Evolutionary conservation across 805 yeast species (phyloP).

Genomic region (Candida ponderosae): DNA sequence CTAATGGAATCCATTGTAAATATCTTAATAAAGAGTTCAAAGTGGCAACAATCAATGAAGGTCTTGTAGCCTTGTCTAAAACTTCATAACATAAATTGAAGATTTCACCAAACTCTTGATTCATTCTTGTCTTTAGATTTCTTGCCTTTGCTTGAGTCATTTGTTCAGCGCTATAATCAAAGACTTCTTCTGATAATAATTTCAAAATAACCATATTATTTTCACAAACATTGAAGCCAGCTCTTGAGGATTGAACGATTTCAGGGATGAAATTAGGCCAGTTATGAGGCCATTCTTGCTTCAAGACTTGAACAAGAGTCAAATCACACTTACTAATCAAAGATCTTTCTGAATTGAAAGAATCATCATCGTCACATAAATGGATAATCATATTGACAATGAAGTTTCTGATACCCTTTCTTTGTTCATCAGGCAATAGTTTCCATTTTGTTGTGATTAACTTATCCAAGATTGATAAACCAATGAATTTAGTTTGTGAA

Average conservation of each 20-base stretch:
- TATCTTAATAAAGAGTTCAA: conserved; percentile 75
- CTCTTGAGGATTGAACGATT: conserved; percentile 73
- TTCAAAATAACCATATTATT: conserved; percentile 92
- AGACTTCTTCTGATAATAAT: conserved; percentile 89
- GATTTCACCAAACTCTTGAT: conserved; percentile 86
- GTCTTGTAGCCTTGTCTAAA: conserved; percentile 79
- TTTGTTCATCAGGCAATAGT: conserved; percentile 78
- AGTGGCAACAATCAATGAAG: conserved; percentile 79
- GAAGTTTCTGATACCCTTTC: conserved; percentile 89
- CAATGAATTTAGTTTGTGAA: conserved; percentile 88
- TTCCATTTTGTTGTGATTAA: conserved; percentile 92
- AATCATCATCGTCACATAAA: conserved; percentile 75
- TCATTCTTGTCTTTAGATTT: conserved; percentile 73
- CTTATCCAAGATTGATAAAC: conserved; percentile 82
- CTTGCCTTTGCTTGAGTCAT: conserved; percentile 94
- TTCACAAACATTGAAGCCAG: conserved; percentile 91
- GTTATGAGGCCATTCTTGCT: conserved; percentile 98
- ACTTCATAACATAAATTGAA: conserved; percentile 92
- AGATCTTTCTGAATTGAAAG: conserved; percentile 66
- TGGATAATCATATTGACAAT: conserved; percentile 89
- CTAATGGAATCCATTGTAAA: conserved; percentile 90
- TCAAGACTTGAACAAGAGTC: conserved; percentile 87
- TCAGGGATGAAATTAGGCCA: conserved; percentile 98
- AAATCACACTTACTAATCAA: conserved; percentile 89
- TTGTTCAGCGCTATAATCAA: conserved; percentile 91